Conservation (phyloP, 1,284 basidiomycete species). For the Rhodotorula glutinis region DNA sequence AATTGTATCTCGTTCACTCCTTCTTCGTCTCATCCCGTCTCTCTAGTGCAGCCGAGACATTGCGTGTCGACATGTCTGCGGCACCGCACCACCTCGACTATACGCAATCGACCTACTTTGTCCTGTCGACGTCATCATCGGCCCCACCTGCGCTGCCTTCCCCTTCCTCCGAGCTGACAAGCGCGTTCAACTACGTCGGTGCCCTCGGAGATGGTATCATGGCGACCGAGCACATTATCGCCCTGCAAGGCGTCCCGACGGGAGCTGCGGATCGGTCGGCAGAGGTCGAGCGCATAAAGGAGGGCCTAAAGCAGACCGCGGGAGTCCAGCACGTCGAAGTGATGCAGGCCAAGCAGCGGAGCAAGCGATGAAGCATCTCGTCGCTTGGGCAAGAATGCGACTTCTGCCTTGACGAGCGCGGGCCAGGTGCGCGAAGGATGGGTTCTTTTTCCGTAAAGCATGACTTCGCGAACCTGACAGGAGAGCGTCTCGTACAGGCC, state of each 20-base stretch:
- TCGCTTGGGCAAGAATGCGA: too few species aligned
- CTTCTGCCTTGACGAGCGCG: too few species aligned
- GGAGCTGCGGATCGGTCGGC: neutral
- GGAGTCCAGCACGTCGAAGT: neutral
- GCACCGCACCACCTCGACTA: neutral
- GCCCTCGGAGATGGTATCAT: neutral
- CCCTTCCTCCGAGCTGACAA: neutral
- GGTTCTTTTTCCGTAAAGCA: too few species aligned
- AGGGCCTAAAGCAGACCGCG: neutral
- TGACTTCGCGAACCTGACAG: too few species aligned
- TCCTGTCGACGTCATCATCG: neutral
- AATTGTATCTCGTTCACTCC: too few species aligned
- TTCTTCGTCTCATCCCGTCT: too few species aligned
- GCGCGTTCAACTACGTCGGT: neutral
- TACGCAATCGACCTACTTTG: neutral
- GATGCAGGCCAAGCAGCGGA: neutral
- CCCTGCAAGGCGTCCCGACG: neutral
- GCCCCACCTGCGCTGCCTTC: neutral
- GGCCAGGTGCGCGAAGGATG: too few species aligned
- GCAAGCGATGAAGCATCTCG: neutral
- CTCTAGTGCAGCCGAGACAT: too few species aligned
- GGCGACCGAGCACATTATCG: neutral
- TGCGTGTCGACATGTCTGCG: neutral
- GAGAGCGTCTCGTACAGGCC: too few species aligned
- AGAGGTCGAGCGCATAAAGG: neutral